Evolutionary conservation across 495 filamentous ascomycete species (phyloP), one percentile per base, ranked within the genome.

Genomic region (Penicillium bovifimosum): DNA sequence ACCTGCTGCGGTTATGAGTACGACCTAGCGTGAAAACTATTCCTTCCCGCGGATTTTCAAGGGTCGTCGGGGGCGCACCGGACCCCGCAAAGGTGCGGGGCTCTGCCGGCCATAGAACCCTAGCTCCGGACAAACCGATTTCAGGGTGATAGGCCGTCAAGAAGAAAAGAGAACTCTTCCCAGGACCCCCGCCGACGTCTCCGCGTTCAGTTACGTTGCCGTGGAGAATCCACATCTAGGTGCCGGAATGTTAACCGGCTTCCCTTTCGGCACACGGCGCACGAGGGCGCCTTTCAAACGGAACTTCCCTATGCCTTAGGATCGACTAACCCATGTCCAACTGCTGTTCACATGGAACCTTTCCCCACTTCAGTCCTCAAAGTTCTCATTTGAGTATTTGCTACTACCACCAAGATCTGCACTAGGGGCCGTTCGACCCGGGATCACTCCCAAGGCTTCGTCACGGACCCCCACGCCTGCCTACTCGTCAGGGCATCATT

Each of bases 321-420:
- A 79, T 81, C 78, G 77, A 81, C 79, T 83, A 77, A 84, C 77
- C 74, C 76, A 76, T 80, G 80, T 81, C 76, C 76, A 83, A 83
- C 77, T 80, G 76, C 78, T 83, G 75, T 83, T 84, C 73, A 80
- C 77, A 81, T 74, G 72, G 76, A 84, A 83, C 81, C 76, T 82
- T 84, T 83, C 78, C 76, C 77, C 76, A 83, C 79, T 82, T 84
- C 77, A 81, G 79, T 83, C 79, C 75, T 83, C 79, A 80, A 83
- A 83, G 77, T 81, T 84, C 77, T 82, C 74, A 83, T 84, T 84
- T 81, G 80, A 83, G 75, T 84, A 84, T 84, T 84, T 85, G 77
- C 79, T 84, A 85, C 77, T 84, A 80, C 78, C 73, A 85, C 80
- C 79, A 83, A 84, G 80, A 84, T 80, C 81, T 83, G 77, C 78